Conservation (phyloP, 108 stramenopile genomes). For the Nitzschia palea region DNA sequence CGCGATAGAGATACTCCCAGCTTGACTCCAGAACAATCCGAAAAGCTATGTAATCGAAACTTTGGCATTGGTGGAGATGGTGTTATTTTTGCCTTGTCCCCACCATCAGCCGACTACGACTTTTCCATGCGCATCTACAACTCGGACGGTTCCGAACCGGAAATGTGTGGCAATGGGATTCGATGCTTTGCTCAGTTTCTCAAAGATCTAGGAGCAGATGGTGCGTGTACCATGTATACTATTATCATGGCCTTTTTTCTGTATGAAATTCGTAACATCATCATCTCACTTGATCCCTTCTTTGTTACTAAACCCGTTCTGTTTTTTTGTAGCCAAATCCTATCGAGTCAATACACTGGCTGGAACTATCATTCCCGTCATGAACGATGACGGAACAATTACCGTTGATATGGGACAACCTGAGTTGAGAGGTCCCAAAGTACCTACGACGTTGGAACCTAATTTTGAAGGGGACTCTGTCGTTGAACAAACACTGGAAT, state of each 20-base stretch:
- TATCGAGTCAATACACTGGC: constrained; percentile 93
- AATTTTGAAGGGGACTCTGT: constrained; percentile 80
- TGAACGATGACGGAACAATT: constrained; percentile 90
- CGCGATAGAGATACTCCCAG: constrained; percentile 75
- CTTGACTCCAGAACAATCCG: constrained; percentile 85
- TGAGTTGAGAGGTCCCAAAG: constrained; percentile 74
- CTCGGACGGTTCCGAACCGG: constrained; percentile 92
- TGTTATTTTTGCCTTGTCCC: constrained; percentile 95
- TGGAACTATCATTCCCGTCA: constrained; percentile 90
- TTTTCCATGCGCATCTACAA: constrained; percentile 98
- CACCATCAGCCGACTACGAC: constrained; percentile 83
- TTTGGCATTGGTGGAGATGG: constrained; percentile 97
- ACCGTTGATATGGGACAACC: constrained; percentile 98
- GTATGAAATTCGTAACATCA: too few species aligned
- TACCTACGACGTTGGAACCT: constrained; percentile 87
- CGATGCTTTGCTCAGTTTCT: constrained; percentile 95
- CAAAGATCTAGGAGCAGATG: constrained; percentile 85
- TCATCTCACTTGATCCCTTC: too few species aligned
- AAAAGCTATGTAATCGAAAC: constrained; percentile 87
- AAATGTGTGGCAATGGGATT: constrained; percentile 99
- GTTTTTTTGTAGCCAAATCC: constrained; percentile 44
- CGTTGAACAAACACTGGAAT: constrained; percentile 81
- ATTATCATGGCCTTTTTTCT: too few species aligned
- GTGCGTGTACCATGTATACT: constrained; percentile 43
- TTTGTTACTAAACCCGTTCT: too few species aligned